A percentile compares a stretch with the other conserved stretches of the same genome.
Evolutionary conservation across 106 monocot species (phyloP).

Genomic region (Acorus calamus): DNA sequence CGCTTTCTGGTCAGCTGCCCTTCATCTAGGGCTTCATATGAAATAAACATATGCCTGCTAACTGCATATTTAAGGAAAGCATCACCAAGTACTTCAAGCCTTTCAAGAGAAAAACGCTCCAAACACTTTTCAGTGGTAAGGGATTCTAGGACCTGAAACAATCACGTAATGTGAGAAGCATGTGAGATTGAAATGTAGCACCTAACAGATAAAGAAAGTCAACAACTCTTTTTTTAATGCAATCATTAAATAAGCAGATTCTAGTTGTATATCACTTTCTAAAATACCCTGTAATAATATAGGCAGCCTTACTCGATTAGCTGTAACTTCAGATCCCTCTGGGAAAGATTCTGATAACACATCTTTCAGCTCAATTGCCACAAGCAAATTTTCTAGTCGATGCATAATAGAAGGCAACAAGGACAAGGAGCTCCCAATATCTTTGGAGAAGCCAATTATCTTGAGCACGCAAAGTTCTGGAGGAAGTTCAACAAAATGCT

Average conservation of each 20-base stretch:
- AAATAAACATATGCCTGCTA: constrained; percentile 68
- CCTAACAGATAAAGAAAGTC: too few relatives aligned
- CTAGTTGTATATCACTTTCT: too few relatives aligned
- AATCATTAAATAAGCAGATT: too few relatives aligned
- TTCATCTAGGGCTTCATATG: constrained; percentile 71
- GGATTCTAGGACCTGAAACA: constrained; percentile 79
- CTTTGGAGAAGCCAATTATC: constrained; percentile 89
- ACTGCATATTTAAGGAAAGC: constrained; percentile 87
- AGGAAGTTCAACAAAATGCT: constrained; percentile 84
- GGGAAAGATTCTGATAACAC: constrained; percentile 46
- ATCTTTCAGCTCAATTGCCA: constrained; percentile 77
- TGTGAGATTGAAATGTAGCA: too few relatives aligned
- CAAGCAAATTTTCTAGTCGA: constrained; percentile 84
- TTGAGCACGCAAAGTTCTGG: constrained; percentile 79
- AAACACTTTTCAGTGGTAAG: constrained; percentile 87
- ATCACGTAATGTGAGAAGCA: too few relatives aligned
- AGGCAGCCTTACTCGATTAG: constrained; percentile 41
- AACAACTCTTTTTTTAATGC: too few relatives aligned
- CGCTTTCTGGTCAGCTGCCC: constrained; percentile 81
- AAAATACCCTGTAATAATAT: background rate
- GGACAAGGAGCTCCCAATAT: constrained; percentile 84
- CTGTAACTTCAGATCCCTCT: constrained; percentile 53
- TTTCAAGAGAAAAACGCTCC: constrained; percentile 85
- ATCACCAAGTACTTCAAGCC: constrained; percentile 95
- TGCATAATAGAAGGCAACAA: constrained; percentile 89